Conservation (phyloP, 306 rosid species). For the Psophocarpus tetragonolobus region DNA sequence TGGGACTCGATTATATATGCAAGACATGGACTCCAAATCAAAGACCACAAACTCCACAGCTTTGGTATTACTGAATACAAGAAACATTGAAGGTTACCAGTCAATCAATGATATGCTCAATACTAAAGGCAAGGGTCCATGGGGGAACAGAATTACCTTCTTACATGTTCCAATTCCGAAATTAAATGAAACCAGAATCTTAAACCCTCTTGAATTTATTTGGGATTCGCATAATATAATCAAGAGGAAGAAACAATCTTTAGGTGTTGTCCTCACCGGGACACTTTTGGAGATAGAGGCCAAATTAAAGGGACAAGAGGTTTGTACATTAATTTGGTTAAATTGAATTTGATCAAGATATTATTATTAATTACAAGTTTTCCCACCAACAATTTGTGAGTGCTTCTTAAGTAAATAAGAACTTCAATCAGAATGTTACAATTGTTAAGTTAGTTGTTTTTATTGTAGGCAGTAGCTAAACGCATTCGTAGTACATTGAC, state of each 20-base stretch:
- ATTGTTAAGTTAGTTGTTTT: not conserved
- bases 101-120: constrained; percentile 55
- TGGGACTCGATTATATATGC: constrained; percentile 59
- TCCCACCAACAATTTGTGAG: not conserved
- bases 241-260: constrained; percentile 54
- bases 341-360: not conserved
- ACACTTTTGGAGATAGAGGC: constrained; percentile 46
- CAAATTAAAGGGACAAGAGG: constrained; percentile 59
- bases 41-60: constrained; percentile 49
- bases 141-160: constrained; percentile 61
- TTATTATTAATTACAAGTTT: not conserved
- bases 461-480: constrained; percentile 50
- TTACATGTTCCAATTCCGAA: constrained; percentile 57
- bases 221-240: constrained; percentile 45
- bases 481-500: constrained; percentile 40
- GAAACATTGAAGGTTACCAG: constrained; percentile 50
- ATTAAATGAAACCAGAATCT: constrained; percentile 15
- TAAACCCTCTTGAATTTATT: constrained; percentile 52
- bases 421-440: not conserved
- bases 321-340: not conserved
- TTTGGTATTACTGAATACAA: constrained; percentile 58
- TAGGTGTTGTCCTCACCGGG: constrained; percentile 37
- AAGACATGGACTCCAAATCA: constrained; percentile 41
- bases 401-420: not conserved
- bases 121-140: constrained; percentile 42